Evolutionary conservation across 2,329 filamentous ascomycete genomes (phyloP).

Genomic region (Colletotrichum orchidophilum): DNA sequence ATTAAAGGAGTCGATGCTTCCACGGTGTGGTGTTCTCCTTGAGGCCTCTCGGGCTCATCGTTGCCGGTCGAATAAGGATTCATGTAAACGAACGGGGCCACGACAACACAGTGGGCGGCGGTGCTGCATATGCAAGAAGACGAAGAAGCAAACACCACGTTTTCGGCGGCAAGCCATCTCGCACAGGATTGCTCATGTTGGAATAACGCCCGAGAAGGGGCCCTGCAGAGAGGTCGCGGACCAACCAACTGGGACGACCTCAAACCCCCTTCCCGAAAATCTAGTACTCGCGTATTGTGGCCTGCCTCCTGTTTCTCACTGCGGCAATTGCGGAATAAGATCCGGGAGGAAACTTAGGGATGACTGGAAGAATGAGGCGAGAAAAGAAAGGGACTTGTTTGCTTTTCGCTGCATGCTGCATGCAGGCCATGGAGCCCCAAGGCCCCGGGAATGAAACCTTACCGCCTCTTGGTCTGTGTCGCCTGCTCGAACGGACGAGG

Average conservation of each 20-base stretch:
- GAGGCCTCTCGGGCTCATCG: neutral
- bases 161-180: neutral
- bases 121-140: neutral
- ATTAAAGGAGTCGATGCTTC: neutral
- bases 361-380: neutral
- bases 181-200: neutral
- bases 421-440: neutral
- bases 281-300: no score
- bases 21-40: neutral
- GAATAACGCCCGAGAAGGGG: neutral
- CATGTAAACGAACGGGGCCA: neutral
- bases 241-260: neutral
- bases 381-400: neutral
- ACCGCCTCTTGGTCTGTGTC: neutral
- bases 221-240: neutral
- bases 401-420: neutral
- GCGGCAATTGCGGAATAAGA: neutral
- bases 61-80: neutral
- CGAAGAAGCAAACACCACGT: slow-evolving; percentile 20
- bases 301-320: neutral
- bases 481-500: neutral
- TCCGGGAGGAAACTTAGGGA: neutral
- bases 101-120: neutral
- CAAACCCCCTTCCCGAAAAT: no score
- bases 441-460: neutral